Evolutionary conservation across 148 eudicot species (phyloP).

Genomic region (Salicornia ramosissima): DNA sequence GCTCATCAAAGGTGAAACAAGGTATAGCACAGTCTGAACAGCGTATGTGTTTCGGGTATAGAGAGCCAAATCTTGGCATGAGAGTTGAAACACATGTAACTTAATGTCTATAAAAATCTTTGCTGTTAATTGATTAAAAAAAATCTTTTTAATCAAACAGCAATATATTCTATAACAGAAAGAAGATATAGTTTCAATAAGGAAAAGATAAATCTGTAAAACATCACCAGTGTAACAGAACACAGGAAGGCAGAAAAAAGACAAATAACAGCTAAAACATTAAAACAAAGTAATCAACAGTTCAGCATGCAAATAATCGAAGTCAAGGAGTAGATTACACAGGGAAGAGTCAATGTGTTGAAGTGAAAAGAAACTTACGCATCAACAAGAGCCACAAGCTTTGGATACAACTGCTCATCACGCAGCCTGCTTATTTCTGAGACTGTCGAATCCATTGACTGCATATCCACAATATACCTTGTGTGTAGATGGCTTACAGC

Average conservation of each 20-base stretch:
- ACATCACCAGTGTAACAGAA: background rate
- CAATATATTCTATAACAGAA: too few species aligned
- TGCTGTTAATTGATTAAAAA: too few species aligned
- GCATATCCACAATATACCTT: conserved; percentile 96
- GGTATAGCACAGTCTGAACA: too few species aligned
- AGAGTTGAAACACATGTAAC: too few species aligned
- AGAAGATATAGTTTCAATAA: too few species aligned
- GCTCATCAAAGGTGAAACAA: too few species aligned
- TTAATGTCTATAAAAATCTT: too few species aligned
- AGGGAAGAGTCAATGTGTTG: background rate
- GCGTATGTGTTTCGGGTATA: too few species aligned
- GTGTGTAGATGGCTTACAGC: conserved; percentile 91
- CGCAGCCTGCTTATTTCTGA: conserved; percentile 86
- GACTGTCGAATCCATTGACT: conserved; percentile 95
- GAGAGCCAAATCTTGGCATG: too few species aligned
- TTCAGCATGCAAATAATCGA: background rate
- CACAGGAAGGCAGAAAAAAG: background rate
- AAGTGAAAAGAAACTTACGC: conserved; percentile 48
- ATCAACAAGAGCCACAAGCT: conserved; percentile 78
- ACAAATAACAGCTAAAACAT: background rate
- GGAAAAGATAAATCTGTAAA: too few species aligned
- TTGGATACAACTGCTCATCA: conserved; percentile 82
- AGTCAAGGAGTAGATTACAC: background rate
- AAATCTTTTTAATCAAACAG: too few species aligned
- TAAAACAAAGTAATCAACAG: background rate